phyloP scores from a whole-genome alignment of 345 rosid genomes.

The Sonneratia caseolaris region DNA sequence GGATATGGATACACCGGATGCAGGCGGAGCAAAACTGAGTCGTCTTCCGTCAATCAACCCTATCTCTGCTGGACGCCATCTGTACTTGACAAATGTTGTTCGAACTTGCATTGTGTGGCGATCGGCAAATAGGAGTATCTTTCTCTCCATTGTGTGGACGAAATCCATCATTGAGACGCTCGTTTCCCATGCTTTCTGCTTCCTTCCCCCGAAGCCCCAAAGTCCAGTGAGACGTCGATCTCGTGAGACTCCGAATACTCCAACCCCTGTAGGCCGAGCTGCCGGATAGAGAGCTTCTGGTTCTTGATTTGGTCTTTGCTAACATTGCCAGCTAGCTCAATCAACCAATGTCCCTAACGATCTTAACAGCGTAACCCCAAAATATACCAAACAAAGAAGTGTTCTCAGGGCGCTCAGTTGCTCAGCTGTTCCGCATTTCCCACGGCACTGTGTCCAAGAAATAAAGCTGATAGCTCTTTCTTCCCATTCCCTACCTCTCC shows the following conservation, averaged over 20 bases:
- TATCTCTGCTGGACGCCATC: neutral
- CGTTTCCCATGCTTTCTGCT: too few relatives aligned
- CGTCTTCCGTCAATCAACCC: neutral
- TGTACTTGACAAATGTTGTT: neutral
- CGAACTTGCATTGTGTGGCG: neutral
- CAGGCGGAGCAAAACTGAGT: constrained; percentile 88
- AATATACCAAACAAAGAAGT: neutral
- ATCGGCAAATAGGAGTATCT: too few relatives aligned
- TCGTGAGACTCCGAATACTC: too few relatives aligned
- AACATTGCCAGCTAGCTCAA: neutral
- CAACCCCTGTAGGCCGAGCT: too few relatives aligned
- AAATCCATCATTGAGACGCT: too few relatives aligned
- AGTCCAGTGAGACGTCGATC: too few relatives aligned
- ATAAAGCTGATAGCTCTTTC: neutral
- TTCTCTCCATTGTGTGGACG: too few relatives aligned
- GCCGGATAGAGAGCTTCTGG: neutral
- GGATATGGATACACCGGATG: constrained; percentile 33
- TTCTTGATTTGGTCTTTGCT: neutral
- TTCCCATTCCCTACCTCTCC: neutral
- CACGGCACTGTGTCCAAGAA: neutral
- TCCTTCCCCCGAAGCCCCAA: too few relatives aligned
- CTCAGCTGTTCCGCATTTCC: neutral
- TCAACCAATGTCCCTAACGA: too few relatives aligned
- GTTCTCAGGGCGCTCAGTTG: neutral
- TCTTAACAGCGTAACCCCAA: too few relatives aligned